Evolutionary conservation across 2,329 filamentous ascomycete genomes (phyloP), one percentile per base, ranked within the genome.

Genomic region (Pestalotiopsis sp.): DNA sequence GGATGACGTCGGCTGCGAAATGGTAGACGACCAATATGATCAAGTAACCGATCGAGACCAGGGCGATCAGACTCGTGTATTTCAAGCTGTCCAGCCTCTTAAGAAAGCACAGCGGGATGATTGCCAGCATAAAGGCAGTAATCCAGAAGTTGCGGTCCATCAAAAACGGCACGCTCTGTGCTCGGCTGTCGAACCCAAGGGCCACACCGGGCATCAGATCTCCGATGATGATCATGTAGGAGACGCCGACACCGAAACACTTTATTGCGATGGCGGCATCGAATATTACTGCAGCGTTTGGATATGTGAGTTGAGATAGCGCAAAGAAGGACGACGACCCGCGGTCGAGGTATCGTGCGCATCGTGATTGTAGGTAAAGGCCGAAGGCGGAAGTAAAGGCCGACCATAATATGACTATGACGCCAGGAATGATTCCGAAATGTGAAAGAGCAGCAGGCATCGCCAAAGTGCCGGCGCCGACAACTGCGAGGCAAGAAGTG

Each of bases 171-270:
- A 92, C 83, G 2, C 88, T 85, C 20, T 86, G 88, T 23, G 88
- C 87, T 64, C 85, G 83, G 62, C 88, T 86, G 70, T 90, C 88
- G 80, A 99, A 95, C 4, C 95, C 96, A 70, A 90, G 83, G 27
- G 96, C 90, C 11, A 99, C 96, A 52, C 94, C 95, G 0, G 96
- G 96, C 96, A 99, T 99, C 71, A 99, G 84, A 79, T 99, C 96
- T 64, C 96, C 96, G 74, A 99, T 98, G 76, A 99, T 98, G 77
- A 99, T 99, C 75, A 99, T 88, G 82, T 99, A 99, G 75, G 94
- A 98, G 69, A 98, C 93, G 25, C 93, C 96, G 11, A 99, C 96
- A 49, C 96, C 96, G 78, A 99, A 99, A 81, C 96, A 99, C 80
- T 99, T 99, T 77, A 99, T 90, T 13, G 95, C 94, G 78, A 99